These are phyloP conservation scores for Solanum medicagineum DNA, from an alignment of 257 asterid species.

Conservation along the genomic window DNA sequence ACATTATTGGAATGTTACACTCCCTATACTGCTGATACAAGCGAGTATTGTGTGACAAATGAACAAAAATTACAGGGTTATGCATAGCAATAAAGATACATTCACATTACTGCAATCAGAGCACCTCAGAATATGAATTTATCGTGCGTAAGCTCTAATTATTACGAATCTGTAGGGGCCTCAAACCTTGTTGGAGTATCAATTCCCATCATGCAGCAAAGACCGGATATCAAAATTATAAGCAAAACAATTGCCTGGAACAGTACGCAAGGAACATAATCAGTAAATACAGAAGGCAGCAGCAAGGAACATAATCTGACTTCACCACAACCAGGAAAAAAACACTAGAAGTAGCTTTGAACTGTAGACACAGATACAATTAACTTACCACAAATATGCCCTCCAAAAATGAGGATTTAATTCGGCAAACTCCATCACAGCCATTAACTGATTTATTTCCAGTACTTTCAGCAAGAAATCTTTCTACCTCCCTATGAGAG, in stretches of 20 bases:
- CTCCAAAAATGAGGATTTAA: constrained; percentile 86
- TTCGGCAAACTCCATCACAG: constrained; percentile 91
- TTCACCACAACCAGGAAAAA: neutral
- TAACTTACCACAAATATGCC: constrained; percentile 76
- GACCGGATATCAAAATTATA: constrained; percentile 82
- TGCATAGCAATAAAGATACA: neutral
- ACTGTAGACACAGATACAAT: neutral
- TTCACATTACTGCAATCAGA: neutral
- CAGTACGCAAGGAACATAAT: neutral
- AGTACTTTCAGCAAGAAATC: constrained; percentile 81
- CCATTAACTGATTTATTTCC: constrained; percentile 38
- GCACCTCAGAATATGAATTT: neutral
- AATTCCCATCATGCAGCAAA: constrained; percentile 97
- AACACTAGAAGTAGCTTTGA: neutral
- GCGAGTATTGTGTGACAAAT: neutral
- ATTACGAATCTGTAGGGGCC: constrained; percentile 71
- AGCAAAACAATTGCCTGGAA: constrained; percentile 86
- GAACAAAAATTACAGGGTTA: constrained; percentile 8
- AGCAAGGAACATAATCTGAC: neutral
- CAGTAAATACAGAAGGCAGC: neutral
- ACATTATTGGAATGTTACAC: neutral
- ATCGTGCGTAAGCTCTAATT: neutral
- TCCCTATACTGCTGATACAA: neutral
- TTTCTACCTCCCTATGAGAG: constrained; percentile 40
- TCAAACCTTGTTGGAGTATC: constrained; percentile 98